Percentiles rank a stretch among this genome's conserved stretches.
phyloP scores from a whole-genome alignment of 2,329 filamentous ascomycete genomes.

The Clarireedia hainanense region DNA sequence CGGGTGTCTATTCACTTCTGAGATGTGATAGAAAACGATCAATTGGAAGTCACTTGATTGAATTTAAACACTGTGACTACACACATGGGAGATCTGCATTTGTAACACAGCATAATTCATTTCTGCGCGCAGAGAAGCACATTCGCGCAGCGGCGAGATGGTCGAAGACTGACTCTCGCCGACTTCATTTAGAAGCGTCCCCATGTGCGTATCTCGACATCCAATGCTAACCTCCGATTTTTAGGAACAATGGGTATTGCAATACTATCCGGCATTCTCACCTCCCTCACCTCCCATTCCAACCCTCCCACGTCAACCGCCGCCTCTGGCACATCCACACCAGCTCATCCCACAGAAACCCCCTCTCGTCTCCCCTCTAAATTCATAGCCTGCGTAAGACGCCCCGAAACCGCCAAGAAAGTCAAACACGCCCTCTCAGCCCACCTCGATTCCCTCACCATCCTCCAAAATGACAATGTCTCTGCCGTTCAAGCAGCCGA shows the following conservation, averaged over 20 bases:
- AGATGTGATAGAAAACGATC: too few relatives aligned
- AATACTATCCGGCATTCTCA: conserved; percentile 72
- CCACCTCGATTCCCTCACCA: conserved; percentile 47
- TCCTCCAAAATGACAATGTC: conserved; percentile 67
- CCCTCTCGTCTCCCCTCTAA: conserved; percentile 57
- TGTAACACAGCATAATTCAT: too few relatives aligned
- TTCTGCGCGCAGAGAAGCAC: too few relatives aligned
- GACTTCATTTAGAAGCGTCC: too few relatives aligned
- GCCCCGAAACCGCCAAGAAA: conserved; percentile 58
- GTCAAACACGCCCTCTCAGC: conserved; percentile 58
- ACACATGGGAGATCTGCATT: too few relatives aligned
- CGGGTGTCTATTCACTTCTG: too few relatives aligned
- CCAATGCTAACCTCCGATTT: neutral
- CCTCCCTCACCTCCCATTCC: conserved; percentile 50
- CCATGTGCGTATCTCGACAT: neutral
- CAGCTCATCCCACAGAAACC: conserved; percentile 34
- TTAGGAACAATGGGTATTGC: conserved; percentile 78
- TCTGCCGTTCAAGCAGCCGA: conserved; percentile 59
- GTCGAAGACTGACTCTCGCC: too few relatives aligned
- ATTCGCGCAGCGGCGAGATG: too few relatives aligned
- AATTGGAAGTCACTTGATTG: too few relatives aligned
- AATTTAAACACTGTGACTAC: too few relatives aligned
- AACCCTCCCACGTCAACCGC: conserved; percentile 34
- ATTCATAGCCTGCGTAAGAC: conserved; percentile 76
- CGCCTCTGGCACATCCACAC: conserved; percentile 36